Percentiles rank a stretch among this genome's conserved stretches.
Conservation (phyloP, 495 filamentous ascomycete genomes). For the Podospora conica region DNA sequence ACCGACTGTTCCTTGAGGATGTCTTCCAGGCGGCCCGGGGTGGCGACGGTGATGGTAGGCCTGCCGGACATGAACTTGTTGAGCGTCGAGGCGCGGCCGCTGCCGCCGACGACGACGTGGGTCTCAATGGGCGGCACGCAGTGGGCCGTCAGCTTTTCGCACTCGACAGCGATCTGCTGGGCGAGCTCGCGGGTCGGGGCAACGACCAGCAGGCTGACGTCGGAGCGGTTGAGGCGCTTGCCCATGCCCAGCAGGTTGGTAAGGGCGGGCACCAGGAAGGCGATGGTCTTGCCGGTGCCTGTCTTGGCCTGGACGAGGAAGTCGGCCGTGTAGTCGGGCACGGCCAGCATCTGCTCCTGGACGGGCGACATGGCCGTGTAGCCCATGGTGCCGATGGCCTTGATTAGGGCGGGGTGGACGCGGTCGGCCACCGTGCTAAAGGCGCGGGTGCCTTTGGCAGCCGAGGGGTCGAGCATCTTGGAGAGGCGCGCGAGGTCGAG, state of each 20-base stretch:
- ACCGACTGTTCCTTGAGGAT: slow-evolving; percentile 72
- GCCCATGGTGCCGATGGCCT: slow-evolving; percentile 58
- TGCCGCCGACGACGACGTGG: slow-evolving; percentile 96
- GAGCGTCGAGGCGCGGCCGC: slow-evolving; percentile 76
- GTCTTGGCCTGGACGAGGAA: slow-evolving; percentile 82
- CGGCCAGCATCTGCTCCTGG: slow-evolving; percentile 65
- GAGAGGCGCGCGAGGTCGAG: not conserved
- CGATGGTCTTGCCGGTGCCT: slow-evolving; percentile 92
- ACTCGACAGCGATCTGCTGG: slow-evolving; percentile 81
- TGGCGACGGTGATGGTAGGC: slow-evolving; percentile 81
- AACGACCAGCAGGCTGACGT: slow-evolving; percentile 65
- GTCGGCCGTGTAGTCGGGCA: slow-evolving; percentile 57
- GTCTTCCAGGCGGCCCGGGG: slow-evolving; percentile 85
- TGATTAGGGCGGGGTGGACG: slow-evolving; percentile 51
- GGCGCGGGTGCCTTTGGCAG: slow-evolving; percentile 2
- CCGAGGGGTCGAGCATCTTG: not conserved
- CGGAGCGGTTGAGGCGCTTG: slow-evolving; percentile 37
- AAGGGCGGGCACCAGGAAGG: slow-evolving; percentile 72
- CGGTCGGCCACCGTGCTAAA: slow-evolving; percentile 16
- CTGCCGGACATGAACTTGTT: slow-evolving; percentile 62
- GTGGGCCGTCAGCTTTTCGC: slow-evolving; percentile 54
- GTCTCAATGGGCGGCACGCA: slow-evolving; percentile 70
- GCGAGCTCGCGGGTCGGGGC: slow-evolving; percentile 89
- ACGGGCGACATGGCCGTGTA: slow-evolving; percentile 78
- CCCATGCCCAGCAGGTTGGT: slow-evolving; percentile 48